Percentiles rank a stretch among this genome's conserved stretches.
These are phyloP conservation scores for Yamadazyma atlantica DNA, from an alignment of 1,139 yeast genomes.

Conservation along the genomic window DNA sequence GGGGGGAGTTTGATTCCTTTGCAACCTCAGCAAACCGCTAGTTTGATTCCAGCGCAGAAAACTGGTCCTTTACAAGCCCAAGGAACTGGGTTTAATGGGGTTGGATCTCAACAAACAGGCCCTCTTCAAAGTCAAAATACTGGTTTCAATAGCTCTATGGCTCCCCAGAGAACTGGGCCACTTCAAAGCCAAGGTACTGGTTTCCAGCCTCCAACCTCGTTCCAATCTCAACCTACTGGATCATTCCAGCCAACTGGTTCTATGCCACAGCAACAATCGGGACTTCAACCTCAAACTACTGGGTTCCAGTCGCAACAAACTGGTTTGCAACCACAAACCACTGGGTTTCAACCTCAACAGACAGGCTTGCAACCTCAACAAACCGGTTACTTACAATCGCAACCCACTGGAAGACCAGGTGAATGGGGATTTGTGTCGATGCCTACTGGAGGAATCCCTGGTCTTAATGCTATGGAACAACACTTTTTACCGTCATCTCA, in stretches of 20 bases:
- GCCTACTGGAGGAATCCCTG: slow-evolving; percentile 76
- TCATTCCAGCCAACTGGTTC: slow-evolving; percentile 40
- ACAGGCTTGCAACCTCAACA: slow-evolving; percentile 43
- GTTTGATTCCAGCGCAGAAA: slow-evolving; percentile 44
- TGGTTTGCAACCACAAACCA: slow-evolving; percentile 29
- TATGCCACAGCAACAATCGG: slow-evolving; percentile 25
- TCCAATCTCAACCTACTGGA: slow-evolving; percentile 30
- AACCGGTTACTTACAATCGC: slow-evolving; percentile 44
- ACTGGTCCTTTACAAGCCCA: slow-evolving; percentile 36
- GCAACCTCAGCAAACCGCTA: slow-evolving; percentile 50
- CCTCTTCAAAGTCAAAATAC: slow-evolving; percentile 28
- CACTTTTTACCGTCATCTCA: slow-evolving; percentile 70
- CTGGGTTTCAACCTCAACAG: slow-evolving; percentile 28
- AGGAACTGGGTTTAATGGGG: slow-evolving; percentile 34
- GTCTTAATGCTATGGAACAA: slow-evolving; percentile 69
- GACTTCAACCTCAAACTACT: slow-evolving; percentile 38
- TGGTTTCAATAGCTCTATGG: slow-evolving; percentile 33
- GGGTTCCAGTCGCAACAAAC: slow-evolving; percentile 33
- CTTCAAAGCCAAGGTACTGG: slow-evolving; percentile 37
- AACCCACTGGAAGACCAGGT: slow-evolving; percentile 75
- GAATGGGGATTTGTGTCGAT: slow-evolving; percentile 80
- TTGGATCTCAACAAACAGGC: slow-evolving; percentile 33
- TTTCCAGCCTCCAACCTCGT: slow-evolving; percentile 39
- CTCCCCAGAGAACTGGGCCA: slow-evolving; percentile 40
- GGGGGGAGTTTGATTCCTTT: slow-evolving; percentile 45